A percentile compares a stretch with the other conserved stretches of the same genome.
phyloP scores from a whole-genome alignment of 2,329 filamentous ascomycete species.

The Aspergillus costaricaensis region DNA sequence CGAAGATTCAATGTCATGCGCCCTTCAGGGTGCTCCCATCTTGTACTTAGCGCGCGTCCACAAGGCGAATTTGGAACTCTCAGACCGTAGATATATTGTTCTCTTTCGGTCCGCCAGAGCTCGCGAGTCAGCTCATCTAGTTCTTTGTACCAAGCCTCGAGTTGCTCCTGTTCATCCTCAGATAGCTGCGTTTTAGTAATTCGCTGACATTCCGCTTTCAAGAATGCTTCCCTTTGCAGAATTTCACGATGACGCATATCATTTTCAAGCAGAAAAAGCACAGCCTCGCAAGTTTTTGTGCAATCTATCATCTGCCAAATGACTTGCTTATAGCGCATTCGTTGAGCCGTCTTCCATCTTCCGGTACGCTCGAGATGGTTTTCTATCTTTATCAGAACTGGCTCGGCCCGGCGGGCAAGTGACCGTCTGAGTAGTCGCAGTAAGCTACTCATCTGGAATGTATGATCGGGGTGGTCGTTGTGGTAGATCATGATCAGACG shows the following conservation, averaged over 20 bases:
- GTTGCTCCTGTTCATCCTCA: background rate
- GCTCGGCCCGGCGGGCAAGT: background rate
- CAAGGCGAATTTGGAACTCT: background rate
- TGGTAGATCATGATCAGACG: background rate
- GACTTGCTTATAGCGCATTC: background rate
- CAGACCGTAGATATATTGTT: background rate
- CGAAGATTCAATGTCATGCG: background rate
- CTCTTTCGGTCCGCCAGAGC: background rate
- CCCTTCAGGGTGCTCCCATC: background rate
- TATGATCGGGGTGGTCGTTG: background rate
- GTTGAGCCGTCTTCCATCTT: background rate
- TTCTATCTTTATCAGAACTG: background rate
- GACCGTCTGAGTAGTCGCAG: background rate
- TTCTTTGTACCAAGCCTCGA: background rate
- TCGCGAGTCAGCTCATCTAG: background rate
- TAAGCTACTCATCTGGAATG: background rate
- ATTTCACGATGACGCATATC: background rate
- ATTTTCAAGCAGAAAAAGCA: background rate
- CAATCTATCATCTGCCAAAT: background rate
- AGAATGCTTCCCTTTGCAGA: background rate
- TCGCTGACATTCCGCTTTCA: background rate
- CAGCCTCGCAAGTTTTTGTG: background rate
- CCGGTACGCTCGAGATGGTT: background rate
- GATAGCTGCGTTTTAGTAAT: background rate
- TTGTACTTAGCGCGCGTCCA: background rate